A percentile compares a stretch with the other conserved stretches of the same genome.
These are phyloP conservation scores for Debaryomyces sp. DNA, from an alignment of 1,139 yeast genomes.

Conservation along the genomic window DNA sequence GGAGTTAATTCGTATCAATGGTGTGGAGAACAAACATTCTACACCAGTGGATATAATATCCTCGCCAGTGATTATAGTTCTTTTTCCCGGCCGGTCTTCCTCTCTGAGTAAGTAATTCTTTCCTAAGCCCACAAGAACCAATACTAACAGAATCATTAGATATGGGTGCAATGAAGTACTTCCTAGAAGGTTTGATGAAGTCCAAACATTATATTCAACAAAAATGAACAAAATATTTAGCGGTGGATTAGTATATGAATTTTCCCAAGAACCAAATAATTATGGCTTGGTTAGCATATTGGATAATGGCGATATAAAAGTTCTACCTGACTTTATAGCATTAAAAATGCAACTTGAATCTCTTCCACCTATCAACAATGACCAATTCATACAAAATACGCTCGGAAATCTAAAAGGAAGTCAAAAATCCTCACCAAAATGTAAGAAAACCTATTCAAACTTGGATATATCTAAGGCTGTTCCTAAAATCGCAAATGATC, in stretches of 20 bases:
- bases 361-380: conserved; percentile 28
- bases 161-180: conserved; percentile 83
- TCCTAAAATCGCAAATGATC: conserved; percentile 40
- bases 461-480: conserved; percentile 56
- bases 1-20: conserved; percentile 97
- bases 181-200: conserved; percentile 84
- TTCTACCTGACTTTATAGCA: conserved; percentile 56
- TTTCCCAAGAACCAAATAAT: conserved; percentile 82
- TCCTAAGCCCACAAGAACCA: neutral
- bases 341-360: conserved; percentile 52
- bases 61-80: conserved; percentile 71
- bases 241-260: conserved; percentile 94
- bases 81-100: conserved; percentile 76
- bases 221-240: conserved; percentile 82
- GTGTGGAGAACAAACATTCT: conserved; percentile 91
- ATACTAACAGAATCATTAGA: conserved; percentile 21
- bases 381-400: conserved; percentile 24
- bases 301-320: conserved; percentile 54
- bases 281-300: conserved; percentile 81
- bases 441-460: conserved; percentile 52
- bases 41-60: conserved; percentile 77
- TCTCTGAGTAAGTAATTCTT: conserved; percentile 68
- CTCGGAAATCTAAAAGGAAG: conserved; percentile 21
- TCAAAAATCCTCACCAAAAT: conserved; percentile 32
- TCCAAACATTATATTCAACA: conserved; percentile 65